A percentile compares a stretch with the other conserved stretches of the same genome.
phyloP scores from a whole-genome alignment of 1,139 yeast species.

The Debaryomyces singareniensis region DNA sequence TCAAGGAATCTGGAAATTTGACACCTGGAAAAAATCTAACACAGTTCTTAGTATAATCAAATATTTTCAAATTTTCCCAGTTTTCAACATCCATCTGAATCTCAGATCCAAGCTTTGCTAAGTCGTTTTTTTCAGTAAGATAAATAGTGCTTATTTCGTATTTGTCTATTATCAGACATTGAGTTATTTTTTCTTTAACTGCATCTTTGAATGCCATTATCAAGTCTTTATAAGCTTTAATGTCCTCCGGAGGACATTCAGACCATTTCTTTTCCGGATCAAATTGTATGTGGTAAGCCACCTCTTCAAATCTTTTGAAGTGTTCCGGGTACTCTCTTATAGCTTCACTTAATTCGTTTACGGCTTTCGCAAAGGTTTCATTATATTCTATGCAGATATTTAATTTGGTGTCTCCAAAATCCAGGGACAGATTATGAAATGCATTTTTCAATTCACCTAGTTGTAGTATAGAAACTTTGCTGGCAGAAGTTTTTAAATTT shows the following conservation, averaged over 20 bases:
- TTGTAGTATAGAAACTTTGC: no score
- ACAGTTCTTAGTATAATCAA: conserved; percentile 37
- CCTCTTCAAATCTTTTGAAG: conserved; percentile 16
- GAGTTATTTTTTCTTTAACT: conserved; percentile 26
- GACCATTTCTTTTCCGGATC: conserved; percentile 29
- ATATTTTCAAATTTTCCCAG: conserved; percentile 28
- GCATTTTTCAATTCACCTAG: no score
- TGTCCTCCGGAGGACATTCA: conserved; percentile 22
- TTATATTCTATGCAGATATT: conserved; percentile 32
- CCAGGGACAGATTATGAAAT: no score
- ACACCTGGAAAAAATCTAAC: conserved; percentile 37
- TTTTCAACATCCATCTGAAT: conserved; percentile 32
- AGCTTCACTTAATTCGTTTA: conserved; percentile 17
- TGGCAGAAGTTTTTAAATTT: not conserved
- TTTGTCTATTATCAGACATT: conserved; percentile 35
- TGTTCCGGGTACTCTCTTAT: conserved; percentile 14
- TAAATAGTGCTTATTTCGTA: conserved; percentile 31
- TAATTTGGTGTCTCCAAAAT: no score
- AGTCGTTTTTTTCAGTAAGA: conserved; percentile 28
- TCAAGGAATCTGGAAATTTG: conserved; percentile 32
- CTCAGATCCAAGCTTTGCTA: conserved; percentile 29
- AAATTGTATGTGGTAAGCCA: conserved; percentile 35
- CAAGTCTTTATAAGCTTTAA: conserved; percentile 20
- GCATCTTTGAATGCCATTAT: conserved; percentile 16
- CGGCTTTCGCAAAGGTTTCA: conserved; percentile 20